These are phyloP conservation scores for Paraphaeosphaeria sporulosa DNA, from an alignment of 2,329 filamentous ascomycete species.

Conservation along the genomic window DNA sequence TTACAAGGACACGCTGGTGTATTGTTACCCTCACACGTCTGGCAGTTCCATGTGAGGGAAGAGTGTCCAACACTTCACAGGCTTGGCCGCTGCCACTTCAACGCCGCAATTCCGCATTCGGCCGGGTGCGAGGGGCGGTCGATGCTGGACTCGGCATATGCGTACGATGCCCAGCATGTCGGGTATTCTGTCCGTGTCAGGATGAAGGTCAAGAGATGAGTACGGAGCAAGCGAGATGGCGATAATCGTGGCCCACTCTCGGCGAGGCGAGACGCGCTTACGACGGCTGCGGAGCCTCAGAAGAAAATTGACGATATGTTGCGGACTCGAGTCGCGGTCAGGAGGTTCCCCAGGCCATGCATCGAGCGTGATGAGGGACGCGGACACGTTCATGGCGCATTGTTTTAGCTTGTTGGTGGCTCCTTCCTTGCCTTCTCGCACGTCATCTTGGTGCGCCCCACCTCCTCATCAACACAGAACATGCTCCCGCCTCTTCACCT, in stretches of 20 bases:
- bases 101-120: no score
- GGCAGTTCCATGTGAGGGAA: background rate
- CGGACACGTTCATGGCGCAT: background rate
- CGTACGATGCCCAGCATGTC: background rate
- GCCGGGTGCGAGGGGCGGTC: no score
- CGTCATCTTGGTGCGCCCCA: background rate
- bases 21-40: slow-evolving; percentile 4
- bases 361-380: background rate
- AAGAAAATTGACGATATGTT: background rate
- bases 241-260: background rate
- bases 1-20: slow-evolving; percentile 5
- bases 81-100: no score
- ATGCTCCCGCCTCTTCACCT: background rate
- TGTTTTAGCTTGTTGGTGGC: background rate
- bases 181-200: background rate
- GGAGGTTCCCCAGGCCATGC: background rate
- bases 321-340: background rate
- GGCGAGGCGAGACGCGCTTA: background rate
- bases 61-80: background rate
- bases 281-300: background rate
- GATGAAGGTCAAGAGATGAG: background rate
- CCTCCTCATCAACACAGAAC: background rate
- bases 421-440: background rate
- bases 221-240: background rate
- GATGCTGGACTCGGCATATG: background rate